A percentile compares a stretch with the other conserved stretches of the same genome.
Conservation (phyloP, 768 basidiomycete species). For the Hygrocybe punicea region DNA sequence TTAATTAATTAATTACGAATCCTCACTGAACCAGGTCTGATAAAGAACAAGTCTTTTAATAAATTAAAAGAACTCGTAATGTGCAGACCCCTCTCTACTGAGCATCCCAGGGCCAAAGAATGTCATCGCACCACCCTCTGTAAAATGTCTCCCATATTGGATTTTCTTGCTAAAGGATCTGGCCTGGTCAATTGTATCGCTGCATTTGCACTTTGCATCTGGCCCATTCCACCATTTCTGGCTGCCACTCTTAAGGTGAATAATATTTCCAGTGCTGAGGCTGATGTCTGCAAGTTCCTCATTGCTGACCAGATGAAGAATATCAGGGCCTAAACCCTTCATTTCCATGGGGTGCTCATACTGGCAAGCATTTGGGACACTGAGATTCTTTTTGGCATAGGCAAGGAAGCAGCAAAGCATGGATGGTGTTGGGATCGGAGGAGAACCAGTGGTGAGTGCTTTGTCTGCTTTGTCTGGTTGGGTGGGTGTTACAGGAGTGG, state of each 20-base stretch:
- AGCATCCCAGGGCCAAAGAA: not conserved
- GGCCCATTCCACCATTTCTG: conserved; percentile 12
- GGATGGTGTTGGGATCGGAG: conserved; percentile 3
- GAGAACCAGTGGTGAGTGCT: not conserved
- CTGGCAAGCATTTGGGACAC: not conserved
- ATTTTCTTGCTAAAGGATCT: not conserved
- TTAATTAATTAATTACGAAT: no score
- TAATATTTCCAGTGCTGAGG: conserved; percentile 2
- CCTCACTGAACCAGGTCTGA: no score
- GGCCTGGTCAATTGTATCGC: not conserved
- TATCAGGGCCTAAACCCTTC: conserved; percentile 10
- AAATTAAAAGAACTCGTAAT: no score
- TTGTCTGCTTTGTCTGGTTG: not conserved
- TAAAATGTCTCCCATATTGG: not conserved
- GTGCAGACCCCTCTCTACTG: not conserved
- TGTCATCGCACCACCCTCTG: not conserved
- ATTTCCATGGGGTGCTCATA: not conserved
- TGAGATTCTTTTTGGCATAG: conserved; percentile 1
- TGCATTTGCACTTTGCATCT: conserved; percentile 7
- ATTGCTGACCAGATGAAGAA: conserved; percentile 6
- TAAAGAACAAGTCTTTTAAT: no score
- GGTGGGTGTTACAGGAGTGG: not conserved
- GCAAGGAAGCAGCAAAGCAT: conserved; percentile 8
- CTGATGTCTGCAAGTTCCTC: not conserved
- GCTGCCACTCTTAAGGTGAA: conserved; percentile 10